Evolutionary conservation across 768 basidiomycete genomes (phyloP).

Genomic region (Psilocybe cyanescens): DNA sequence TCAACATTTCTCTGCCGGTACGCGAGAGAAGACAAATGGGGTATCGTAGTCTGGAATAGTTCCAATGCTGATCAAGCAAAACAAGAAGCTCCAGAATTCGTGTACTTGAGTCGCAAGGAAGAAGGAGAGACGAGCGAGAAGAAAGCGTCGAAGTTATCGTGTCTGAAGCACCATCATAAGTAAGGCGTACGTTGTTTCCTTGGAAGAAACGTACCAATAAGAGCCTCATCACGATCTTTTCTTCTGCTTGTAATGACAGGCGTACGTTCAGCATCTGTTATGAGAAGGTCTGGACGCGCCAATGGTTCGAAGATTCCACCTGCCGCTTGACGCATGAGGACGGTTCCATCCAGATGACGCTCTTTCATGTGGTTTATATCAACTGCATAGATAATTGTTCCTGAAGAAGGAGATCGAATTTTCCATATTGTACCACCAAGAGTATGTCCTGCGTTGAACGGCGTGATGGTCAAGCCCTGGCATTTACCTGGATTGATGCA

Average conservation of each 20-base stretch:
- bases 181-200: slow-evolving; percentile 5
- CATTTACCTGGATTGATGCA: slow-evolving; percentile 68
- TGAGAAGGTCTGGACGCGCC: slow-evolving; percentile 88
- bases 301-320: slow-evolving; percentile 85
- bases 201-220: slow-evolving; percentile 63
- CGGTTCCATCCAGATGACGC: slow-evolving; percentile 92
- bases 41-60: slow-evolving; percentile 78
- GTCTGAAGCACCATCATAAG: slow-evolving; percentile 49
- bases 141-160: slow-evolving; percentile 86
- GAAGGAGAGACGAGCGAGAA: slow-evolving; percentile 78
- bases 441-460: slow-evolving; percentile 93
- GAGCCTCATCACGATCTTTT: slow-evolving; percentile 87
- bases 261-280: slow-evolving; percentile 90
- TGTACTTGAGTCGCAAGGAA: slow-evolving; percentile 94
- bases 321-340: slow-evolving; percentile 75
- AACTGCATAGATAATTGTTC: slow-evolving; percentile 94
- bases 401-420: slow-evolving; percentile 95
- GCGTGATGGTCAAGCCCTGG: slow-evolving; percentile 91
- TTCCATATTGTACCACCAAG: slow-evolving; percentile 99
- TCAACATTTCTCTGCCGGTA: slow-evolving; percentile 91
- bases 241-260: slow-evolving; percentile 83
- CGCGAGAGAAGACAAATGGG: slow-evolving; percentile 94
- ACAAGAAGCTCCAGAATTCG: slow-evolving; percentile 96
- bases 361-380: slow-evolving; percentile 96
- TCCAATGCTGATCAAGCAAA: slow-evolving; percentile 97